Evolutionary conservation across 306 rosid species (phyloP), one percentile per base, ranked within the genome.

Genomic region (Erythrophleum fordii): DNA sequence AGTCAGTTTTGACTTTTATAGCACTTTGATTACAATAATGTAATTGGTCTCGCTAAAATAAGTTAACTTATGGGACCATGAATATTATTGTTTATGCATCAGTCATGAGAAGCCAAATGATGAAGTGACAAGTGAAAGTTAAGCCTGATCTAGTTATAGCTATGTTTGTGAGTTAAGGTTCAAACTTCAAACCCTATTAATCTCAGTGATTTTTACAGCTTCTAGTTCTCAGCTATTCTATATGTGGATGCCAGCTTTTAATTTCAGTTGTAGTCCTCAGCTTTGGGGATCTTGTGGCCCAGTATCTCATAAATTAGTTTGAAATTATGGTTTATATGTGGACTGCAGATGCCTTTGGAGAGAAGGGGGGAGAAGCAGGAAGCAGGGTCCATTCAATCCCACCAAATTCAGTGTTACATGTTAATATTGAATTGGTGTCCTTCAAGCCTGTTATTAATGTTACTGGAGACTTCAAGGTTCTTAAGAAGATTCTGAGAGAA

Each of bases 401-500:
- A 2, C 79, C 86, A 45, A 49, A 78, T 78, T 88, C 97, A 56
- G 75, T 86, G 73, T 83, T 92, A 72, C 79, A 68, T 81, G 67
- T 90, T 84, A 82, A 85, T 84, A 68, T 87, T 37, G 90, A 92
- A 83, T 85, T 92, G 85, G 84, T 85, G 31, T 90, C 93, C 69
- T 88, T 87, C 86, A 90, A 92, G 80, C 86, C 88, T 53, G 94
- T 90, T 75, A 83, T 90, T 75, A 85, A 92, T 85, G 84, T 90
- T 81, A 90, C 84, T 31, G 93, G 94, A 26, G 91, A 87, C 82
- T 85, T 83, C 80, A 90, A 82, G 89, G 91, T 92, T 80, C 31
- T 88, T 35, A 92, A 92, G 85, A 90, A 88, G 84, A 89, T 90
- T 53, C 45, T 88, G 75, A 86, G 82, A 81, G 91, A 88, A 84